phyloP scores from a whole-genome alignment of 495 filamentous ascomycete species.

The Lentithecium fluviatile region DNA sequence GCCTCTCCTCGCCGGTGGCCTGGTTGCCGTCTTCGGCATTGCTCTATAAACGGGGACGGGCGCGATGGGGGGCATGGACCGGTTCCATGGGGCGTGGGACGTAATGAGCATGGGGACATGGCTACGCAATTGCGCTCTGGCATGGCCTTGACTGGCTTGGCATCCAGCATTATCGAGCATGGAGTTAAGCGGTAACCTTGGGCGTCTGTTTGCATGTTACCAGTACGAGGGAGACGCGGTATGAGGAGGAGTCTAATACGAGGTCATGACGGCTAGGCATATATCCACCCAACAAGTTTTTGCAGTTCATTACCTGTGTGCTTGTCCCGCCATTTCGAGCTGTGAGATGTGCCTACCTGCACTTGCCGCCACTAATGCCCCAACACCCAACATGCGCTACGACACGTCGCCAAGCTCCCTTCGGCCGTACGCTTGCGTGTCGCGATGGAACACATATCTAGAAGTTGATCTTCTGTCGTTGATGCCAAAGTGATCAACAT shows the following conservation, averaged over 20 bases:
- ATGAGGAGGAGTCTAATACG: slow-evolving; percentile 2
- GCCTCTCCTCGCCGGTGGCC: slow-evolving; percentile 49
- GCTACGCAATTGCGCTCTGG: not conserved
- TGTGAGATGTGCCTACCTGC: too few relatives aligned
- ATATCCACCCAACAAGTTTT: slow-evolving; percentile 1
- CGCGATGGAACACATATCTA: too few relatives aligned
- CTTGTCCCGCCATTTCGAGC: too few relatives aligned
- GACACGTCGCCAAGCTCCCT: too few relatives aligned
- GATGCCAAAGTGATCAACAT: too few relatives aligned
- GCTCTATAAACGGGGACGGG: slow-evolving; percentile 46
- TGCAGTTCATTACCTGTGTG: not conserved
- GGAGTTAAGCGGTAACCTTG: slow-evolving; percentile 14
- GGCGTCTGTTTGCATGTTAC: slow-evolving; percentile 10
- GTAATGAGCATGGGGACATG: slow-evolving; percentile 4
- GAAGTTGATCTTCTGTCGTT: too few relatives aligned
- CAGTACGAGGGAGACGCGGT: slow-evolving; percentile 2
- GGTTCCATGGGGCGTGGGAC: slow-evolving; percentile 10
- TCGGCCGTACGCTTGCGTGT: too few relatives aligned
- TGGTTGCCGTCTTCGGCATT: slow-evolving; percentile 52
- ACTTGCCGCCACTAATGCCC: too few relatives aligned
- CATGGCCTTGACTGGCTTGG: too few relatives aligned
- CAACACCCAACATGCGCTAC: too few relatives aligned
- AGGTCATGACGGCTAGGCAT: slow-evolving; percentile 21
- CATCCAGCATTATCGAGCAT: slow-evolving; percentile 29
- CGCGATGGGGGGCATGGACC: slow-evolving; percentile 3